Base-by-base conservation (phyloP, 2,329 filamentous ascomycete species). In the Calonectria naviculata region DNA sequence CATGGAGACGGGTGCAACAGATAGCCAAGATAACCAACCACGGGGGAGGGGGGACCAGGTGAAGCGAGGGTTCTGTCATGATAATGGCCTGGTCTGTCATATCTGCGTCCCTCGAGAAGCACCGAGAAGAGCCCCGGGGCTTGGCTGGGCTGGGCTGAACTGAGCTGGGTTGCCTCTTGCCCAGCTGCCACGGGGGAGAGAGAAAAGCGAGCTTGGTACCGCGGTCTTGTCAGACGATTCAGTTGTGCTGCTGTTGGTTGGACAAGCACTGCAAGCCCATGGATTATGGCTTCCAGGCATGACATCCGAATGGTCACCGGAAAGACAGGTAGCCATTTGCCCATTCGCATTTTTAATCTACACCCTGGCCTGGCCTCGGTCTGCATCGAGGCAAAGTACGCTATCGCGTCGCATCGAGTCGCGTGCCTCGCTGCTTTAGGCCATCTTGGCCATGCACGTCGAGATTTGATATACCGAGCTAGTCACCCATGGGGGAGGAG, bases 261-360 rank as follows among this genome's bases (percentile, higher is more conserved):
- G 66, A 17, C 60, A 21, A 38, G 34, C 17, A 31, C 47, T 29
- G 15, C 17, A 38, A 46, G 19, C 42, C 60, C 56, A 60, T 65
- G 67, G 67, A 42, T 60, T 19, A 52, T 64, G 54, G n/a, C 17
- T 49, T 17, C 31, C 49, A 47, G 67, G 67, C 67, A 62, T 17
- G 47, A 26, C 44, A 38, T 66, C 68, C 68, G 68, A 70, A 70
- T 70, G 68, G 68, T 62, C 68, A 70, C 62, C 68, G 63, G 65
- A 24, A 24, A 46, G 42, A 31, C 60, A 52, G 61, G 52, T 36
- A 38, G 52, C 12, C 46, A 17, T n/a, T 29, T n/a, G n/a, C n/a
- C n/a, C n/a, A n/a, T n/a, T n/a, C n/a, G n/a, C n/a, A 56, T 31
- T n/a, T n/a, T 38, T 54, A 65, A 69, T 60, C 67, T 44, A 42